Evolutionary conservation across 2,329 filamentous ascomycete genomes (phyloP), one percentile per base, ranked within the genome.

Genomic region (Myrmaecium sp.): DNA sequence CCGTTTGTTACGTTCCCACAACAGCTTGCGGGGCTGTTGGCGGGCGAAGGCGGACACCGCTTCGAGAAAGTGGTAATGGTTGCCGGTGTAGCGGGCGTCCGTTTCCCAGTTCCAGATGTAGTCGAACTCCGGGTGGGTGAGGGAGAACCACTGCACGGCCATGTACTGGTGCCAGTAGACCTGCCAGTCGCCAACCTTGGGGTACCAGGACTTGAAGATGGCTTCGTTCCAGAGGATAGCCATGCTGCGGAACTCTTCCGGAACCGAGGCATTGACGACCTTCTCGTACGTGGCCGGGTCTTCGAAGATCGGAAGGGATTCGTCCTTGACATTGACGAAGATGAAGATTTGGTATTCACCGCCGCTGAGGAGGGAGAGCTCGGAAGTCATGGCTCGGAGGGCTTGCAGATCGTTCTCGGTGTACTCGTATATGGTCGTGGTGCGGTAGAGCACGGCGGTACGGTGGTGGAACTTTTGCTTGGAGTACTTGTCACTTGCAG

Each of bases 71-170:
- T 86, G 74, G 49, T 86, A 84, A 52, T 83, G 74, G 35, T 89
- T 78, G 6, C 80, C 80, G 0, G 73, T 81, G 42, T 77, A 76
- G 25, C 81, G 66, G 17, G 75, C 72, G 43, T 89, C 79, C 53
- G 82, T 78, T 45, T 89, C 81, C 79, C 78, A 84, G 46, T 86
- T 84, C 78, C 80, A 61, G 38, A 82, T 63, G 40, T 68, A 82
- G 38, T 84, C 76, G 36, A 79, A 89, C 40, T 86, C 71, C 0
- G 77, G 77, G 40, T 82, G 74, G 26, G 76, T 74, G 40, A 76
- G 64, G 31, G 69, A 69, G 43, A 84, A 83, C 51, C 74, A 74
- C 44, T 83, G 78, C 3, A 83, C 62, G 5, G 75, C 74, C 37
- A 81, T 62, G 59, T 74, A 80, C 40, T 80, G 74, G 16, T 57